A percentile compares a stretch with the other conserved stretches of the same genome.
Evolutionary conservation across 2,329 filamentous ascomycete species (phyloP).

Genomic region (Sarocladiaceae sp.): DNA sequence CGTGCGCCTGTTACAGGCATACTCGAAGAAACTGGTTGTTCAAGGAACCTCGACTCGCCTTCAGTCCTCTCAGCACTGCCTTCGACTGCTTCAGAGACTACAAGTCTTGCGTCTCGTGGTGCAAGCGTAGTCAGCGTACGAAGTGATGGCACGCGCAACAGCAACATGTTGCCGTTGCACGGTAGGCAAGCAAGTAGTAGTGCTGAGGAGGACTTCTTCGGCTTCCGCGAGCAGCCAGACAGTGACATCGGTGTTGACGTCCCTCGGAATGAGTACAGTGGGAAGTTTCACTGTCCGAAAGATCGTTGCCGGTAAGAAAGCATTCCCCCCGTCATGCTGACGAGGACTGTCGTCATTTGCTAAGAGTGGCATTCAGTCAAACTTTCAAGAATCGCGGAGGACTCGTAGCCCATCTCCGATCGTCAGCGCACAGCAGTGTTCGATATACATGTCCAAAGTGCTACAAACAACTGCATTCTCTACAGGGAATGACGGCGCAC

Average conservation of each 20-base stretch:
- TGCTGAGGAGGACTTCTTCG: too few relatives aligned
- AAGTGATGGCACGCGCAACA: neutral
- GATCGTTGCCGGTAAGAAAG: constrained; percentile 43
- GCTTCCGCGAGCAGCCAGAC: too few relatives aligned
- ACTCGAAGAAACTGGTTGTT: too few relatives aligned
- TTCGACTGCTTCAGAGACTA: too few relatives aligned
- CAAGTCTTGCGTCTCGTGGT: neutral
- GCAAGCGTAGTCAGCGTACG: neutral
- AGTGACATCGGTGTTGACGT: neutral
- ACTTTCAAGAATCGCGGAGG: constrained; percentile 28
- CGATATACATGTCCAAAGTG: constrained; percentile 42
- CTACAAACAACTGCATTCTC: constrained; percentile 32
- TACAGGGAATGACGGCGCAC: constrained; percentile 42
- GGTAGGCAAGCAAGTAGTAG: too few relatives aligned
- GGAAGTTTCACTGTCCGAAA: constrained; percentile 51
- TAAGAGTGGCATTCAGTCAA: constrained; percentile 29
- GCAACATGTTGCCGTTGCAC: neutral
- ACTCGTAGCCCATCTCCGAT: constrained; percentile 40
- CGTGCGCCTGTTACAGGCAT: constrained; percentile 15
- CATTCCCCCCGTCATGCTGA: too few relatives aligned
- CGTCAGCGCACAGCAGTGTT: constrained; percentile 32
- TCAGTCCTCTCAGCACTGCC: neutral
- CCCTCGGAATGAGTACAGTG: constrained; percentile 25
- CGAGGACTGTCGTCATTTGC: too few relatives aligned
- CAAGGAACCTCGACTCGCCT: too few relatives aligned